Evolutionary conservation across 768 basidiomycete genomes (phyloP).

Genomic region (Phlebiopsis gigantea): DNA sequence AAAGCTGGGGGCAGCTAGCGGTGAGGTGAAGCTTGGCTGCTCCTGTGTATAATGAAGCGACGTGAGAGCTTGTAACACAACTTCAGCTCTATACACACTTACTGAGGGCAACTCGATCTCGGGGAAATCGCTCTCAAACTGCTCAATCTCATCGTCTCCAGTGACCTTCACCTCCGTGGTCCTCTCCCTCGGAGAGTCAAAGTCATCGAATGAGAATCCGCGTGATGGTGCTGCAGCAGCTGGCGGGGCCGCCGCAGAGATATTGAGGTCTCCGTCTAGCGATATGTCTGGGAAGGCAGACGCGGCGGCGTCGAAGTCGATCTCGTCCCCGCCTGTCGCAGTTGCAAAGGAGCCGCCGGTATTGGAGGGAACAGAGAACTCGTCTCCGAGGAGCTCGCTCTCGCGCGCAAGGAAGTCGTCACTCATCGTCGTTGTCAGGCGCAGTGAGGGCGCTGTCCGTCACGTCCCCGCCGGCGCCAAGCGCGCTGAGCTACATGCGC

Average conservation of each 20-base stretch:
- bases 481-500: background rate
- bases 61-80: no score
- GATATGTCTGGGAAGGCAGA: conserved; percentile 84
- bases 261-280: conserved; percentile 69
- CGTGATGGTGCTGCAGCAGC: conserved; percentile 16
- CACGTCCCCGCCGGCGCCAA: conserved; percentile 4
- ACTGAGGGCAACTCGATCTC: conserved; percentile 57
- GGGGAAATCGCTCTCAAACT: conserved; percentile 83
- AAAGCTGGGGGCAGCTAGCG: conserved; percentile 34
- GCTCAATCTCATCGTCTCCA: conserved; percentile 79
- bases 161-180: conserved; percentile 70
- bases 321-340: conserved; percentile 41
- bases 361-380: conserved; percentile 23
- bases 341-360: conserved; percentile 25
- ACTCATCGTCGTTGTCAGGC: conserved; percentile 19
- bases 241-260: conserved; percentile 28
- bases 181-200: conserved; percentile 38
- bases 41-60: background rate
- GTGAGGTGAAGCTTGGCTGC: conserved; percentile 13
- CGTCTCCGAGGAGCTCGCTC: conserved; percentile 28
- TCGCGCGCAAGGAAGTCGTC: conserved; percentile 33
- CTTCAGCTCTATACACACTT: conserved; percentile 12
- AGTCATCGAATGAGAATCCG: conserved; percentile 64
- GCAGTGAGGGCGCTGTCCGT: background rate
- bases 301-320: conserved; percentile 79